Evolutionary conservation across 1,284 basidiomycete species (phyloP).

Genomic region (Pyrrhoderma noxium): DNA sequence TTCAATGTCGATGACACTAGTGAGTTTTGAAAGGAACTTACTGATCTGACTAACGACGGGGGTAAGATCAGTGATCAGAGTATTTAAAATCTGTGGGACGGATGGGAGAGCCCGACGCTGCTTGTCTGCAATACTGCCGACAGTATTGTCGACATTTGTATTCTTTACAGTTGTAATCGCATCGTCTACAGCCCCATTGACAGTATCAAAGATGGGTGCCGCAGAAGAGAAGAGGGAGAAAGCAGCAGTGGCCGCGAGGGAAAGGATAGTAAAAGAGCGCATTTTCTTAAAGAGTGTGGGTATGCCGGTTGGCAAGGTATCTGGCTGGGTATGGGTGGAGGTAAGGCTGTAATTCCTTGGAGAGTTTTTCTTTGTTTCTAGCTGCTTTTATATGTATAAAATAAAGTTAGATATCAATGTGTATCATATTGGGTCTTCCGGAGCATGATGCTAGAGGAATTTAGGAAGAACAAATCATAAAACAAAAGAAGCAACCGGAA

Average conservation of each 20-base stretch:
- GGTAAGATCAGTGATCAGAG: conserved; percentile 22
- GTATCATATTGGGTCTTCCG: too few species aligned
- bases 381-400: too few species aligned
- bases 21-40: conserved; percentile 21
- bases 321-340: too few species aligned
- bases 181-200: neutral
- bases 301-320: conserved; percentile 9
- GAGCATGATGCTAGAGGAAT: too few species aligned
- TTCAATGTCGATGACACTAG: neutral
- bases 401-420: too few species aligned
- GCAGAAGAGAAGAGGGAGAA: conserved; percentile 28
- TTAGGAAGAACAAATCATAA: too few species aligned
- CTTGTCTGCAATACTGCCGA: neutral
- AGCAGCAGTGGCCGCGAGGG: conserved; percentile 33
- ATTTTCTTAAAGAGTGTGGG: conserved; percentile 39
- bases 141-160: neutral
- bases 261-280: conserved; percentile 38
- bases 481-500: too few species aligned
- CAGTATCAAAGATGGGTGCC: conserved; percentile 20
- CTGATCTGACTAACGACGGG: conserved; percentile 27
- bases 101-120: conserved; percentile 20
- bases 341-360: too few species aligned
- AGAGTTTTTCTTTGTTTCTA: too few species aligned
- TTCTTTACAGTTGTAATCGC: neutral
- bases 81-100: conserved; percentile 24